Conservation (phyloP, 164 flowering plant genomes). For the Akebia trifoliata region DNA sequence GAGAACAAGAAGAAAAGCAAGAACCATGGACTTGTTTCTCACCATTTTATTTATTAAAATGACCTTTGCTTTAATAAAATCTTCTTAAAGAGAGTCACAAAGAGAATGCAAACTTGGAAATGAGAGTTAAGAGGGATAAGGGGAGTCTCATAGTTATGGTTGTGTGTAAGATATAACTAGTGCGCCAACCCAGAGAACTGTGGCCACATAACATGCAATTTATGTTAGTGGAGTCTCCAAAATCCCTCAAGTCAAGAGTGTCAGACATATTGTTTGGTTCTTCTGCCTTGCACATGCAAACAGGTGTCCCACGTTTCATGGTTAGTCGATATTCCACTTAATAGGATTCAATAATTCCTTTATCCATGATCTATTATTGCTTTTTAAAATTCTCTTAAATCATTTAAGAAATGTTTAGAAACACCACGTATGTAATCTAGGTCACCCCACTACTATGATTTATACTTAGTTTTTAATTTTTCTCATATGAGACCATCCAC, state of each 20-base stretch:
- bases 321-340: slow-evolving; percentile 3
- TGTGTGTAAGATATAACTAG: slow-evolving; percentile 3
- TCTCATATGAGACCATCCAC: too few species aligned
- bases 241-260: not conserved
- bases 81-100: not conserved
- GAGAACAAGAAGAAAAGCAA: slow-evolving; percentile 1
- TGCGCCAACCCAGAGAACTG: slow-evolving; percentile 2
- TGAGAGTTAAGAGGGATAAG: not conserved
- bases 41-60: slow-evolving; percentile 2
- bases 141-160: not conserved
- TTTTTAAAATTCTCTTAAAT: too few species aligned
- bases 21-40: slow-evolving; percentile 5
- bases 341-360: not conserved
- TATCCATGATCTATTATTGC: not conserved
- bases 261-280: slow-evolving; percentile 5
- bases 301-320: not conserved
- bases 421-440: not conserved
- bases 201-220: not conserved
- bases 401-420: not conserved
- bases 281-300: not conserved
- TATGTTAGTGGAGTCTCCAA: slow-evolving; percentile 8
- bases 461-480: too few species aligned
- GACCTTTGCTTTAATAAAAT: not conserved
- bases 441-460: slow-evolving; percentile 4
- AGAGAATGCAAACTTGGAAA: not conserved